Conservation (phyloP, 352 stramenopile species). For the Globisporangium camurandrum region DNA sequence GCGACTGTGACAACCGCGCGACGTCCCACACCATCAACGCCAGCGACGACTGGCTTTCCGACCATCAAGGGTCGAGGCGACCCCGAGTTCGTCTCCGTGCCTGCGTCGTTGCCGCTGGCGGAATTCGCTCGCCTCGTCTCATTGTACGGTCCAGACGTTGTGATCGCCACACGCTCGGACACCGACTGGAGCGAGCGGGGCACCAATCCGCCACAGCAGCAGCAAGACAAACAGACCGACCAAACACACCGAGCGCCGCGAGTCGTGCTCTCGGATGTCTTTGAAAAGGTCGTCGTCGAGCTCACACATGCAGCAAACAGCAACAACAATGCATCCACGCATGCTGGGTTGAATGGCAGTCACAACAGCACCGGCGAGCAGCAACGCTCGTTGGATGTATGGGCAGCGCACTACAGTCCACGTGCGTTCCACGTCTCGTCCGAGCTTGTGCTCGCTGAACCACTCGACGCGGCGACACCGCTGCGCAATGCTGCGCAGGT, state of each 20-base stretch:
- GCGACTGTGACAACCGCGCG: too few relatives aligned
- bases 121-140: constrained; percentile 6
- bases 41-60: constrained; percentile 14
- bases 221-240: too few relatives aligned
- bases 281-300: constrained; percentile 25
- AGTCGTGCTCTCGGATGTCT: constrained; percentile 53
- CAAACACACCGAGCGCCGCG: constrained; percentile 12
- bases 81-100: constrained; percentile 23
- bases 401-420: constrained; percentile 60
- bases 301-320: background rate
- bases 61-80: constrained; percentile 44
- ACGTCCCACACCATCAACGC: background rate
- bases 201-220: too few relatives aligned
- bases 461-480: constrained; percentile 38
- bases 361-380: background rate
- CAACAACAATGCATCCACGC: background rate
- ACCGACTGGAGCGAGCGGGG: background rate
- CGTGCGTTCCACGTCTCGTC: constrained; percentile 57
- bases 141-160: background rate
- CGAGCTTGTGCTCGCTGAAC: constrained; percentile 56
- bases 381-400: constrained; percentile 39
- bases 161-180: constrained; percentile 2
- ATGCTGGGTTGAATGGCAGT: too few relatives aligned
- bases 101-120: constrained; percentile 14
- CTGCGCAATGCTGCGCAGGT: constrained; percentile 41